Base-by-base conservation (phyloP, 176 grass and related monocot genomes). In the Bolboschoenus planiculmis region DNA sequence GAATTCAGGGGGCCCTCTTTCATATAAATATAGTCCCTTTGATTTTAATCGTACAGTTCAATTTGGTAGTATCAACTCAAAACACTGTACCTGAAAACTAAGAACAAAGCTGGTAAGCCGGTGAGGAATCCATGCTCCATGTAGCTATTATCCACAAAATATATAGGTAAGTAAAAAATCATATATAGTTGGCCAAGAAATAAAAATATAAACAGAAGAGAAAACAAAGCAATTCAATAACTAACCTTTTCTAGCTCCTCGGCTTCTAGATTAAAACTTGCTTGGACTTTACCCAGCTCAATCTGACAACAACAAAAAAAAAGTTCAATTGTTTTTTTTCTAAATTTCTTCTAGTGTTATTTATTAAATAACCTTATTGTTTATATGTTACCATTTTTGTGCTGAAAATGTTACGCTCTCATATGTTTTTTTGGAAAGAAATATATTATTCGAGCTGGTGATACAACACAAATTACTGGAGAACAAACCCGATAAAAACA, bases 101-200 rank as follows among this genome's bases (percentile, higher is more conserved):
- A 23, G 13, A 16, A 84, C 15, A 57, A 26, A 74, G 0, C 44
- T 78, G 4, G 55, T 51, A 40, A 90, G 18, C 92, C 87, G 91
- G 65, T 82, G 79, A 16, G 92, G 90, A 70, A 94, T 73, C 89
- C 89, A 90, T 70, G 77, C 85, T 51, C 30, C 63, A 66, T 79
- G 80, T 53, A 74, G 58, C 92, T 94, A 73, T n/a, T n/a, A n/a
- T 85, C 20, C 20, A 77, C 27, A 42, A 78, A 59, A 79, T 57
- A n/a, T n/a, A n/a, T n/a, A n/a, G n/a, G n/a, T n/a, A n/a, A n/a
- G n/a, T n/a, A n/a, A n/a, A n/a, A n/a, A n/a, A n/a, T n/a, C n/a
- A n/a, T n/a, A n/a, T n/a, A n/a, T n/a, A n/a, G n/a, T n/a, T 31
- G 10, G 15, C 2, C 7, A 24, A 60, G 35, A 5, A 39, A 1